Evolutionary conservation across 1,284 basidiomycete genomes (phyloP), one percentile per base, ranked within the genome.

Genomic region (Microstroma glucosiphilum): DNA sequence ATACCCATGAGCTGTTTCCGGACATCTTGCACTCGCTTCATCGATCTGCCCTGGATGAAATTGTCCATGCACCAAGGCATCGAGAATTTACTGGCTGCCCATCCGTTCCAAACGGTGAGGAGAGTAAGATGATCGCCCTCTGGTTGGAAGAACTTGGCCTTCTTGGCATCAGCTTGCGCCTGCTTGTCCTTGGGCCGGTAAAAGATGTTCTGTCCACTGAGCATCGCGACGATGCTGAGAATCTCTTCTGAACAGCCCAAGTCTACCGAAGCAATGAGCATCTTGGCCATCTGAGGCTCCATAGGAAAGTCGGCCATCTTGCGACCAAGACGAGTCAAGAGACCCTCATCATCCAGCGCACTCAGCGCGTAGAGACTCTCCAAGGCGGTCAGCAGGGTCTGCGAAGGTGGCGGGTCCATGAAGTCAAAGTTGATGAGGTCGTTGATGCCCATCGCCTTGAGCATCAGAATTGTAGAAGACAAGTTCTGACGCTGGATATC

Each of bases 221-320:
- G 82, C 96, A 98, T 98, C 2, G 94, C 90, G 0, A 91, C 91
- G 62, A 99, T 91, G 0, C 89, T 92, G 61, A 99, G 81, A 59
- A 97, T 89, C 79, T 98, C 96, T 76, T 96, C 93, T 68, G 90
- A 92, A 82, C 94, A 98, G 63, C 87, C 87, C 83, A 97, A 96
- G 79, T 96, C 91, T 13, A 92, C 90, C 75, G 90, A 93, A 67
- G 88, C 86, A 66, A 97, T 92, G 61, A 98, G 85, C 86, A 96
- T 89, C 81, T 97, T 78, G 53, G 94, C 87, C 69, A 96, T 85
- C 61, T 97, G 94, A 40, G 96, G 94, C 79, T 98, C 96, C 30
- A 99, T 84, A 15, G 94, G 94, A 82, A 97, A 94, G 78, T 98
- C 94, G 1, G 96, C 94, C 96, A 99, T 98, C 82, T 98, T 98